Percentiles rank a stretch among this genome's conserved stretches.
Conservation (phyloP, 78 protist genomes). For the Planoprotostelium fungivorum region DNA sequence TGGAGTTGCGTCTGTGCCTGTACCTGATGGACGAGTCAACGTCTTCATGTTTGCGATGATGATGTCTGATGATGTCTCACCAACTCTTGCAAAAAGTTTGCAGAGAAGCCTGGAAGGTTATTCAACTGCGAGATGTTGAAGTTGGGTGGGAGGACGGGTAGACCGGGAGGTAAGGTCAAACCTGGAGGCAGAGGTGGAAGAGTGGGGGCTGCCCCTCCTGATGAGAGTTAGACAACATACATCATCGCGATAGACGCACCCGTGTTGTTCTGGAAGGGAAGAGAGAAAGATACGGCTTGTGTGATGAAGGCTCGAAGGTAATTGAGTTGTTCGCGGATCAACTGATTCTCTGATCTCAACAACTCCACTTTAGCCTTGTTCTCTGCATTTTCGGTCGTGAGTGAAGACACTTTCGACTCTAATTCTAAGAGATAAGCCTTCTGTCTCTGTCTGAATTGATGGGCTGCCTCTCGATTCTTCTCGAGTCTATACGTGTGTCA, state of each 20-base stretch:
- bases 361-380: constrained; percentile 35
- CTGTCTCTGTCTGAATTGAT: constrained; percentile 64
- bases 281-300: constrained; percentile 44
- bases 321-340: constrained; percentile 52
- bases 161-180: neutral
- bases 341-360: constrained; percentile 48
- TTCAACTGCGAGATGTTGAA: neutral
- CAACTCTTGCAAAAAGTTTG: neutral
- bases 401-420: constrained; percentile 35
- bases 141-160: neutral
- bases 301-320: constrained; percentile 42
- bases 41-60: neutral
- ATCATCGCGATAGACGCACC: neutral
- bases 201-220: neutral
- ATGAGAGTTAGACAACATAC: neutral
- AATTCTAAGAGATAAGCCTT: constrained; percentile 56
- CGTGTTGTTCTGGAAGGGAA: constrained; percentile 6
- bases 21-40: neutral
- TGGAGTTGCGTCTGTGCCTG: neutral
- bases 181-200: neutral
- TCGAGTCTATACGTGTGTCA: constrained; percentile 18
- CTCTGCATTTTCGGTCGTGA: constrained; percentile 45
- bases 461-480: constrained; percentile 65
- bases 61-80: neutral
- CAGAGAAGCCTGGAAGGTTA: neutral